Conservation (phyloP, 106 monocot genomes). For the Ottelia alismoides region DNA sequence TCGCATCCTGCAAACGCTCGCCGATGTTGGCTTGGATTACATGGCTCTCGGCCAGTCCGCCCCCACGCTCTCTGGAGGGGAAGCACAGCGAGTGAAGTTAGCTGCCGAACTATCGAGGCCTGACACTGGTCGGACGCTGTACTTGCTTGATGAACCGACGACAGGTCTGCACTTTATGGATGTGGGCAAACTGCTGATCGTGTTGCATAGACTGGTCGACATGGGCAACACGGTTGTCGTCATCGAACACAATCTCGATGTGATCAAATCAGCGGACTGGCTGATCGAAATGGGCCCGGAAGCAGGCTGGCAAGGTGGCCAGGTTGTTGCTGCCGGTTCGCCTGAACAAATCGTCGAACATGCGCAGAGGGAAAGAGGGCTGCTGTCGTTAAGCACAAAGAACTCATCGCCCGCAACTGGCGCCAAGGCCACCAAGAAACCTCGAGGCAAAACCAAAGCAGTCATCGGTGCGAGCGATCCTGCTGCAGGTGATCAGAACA, state of each 20-base stretch:
- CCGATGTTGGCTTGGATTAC: neutral
- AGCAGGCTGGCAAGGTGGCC: too few species aligned
- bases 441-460: too few species aligned
- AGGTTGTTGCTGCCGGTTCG: neutral
- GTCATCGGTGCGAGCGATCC: too few species aligned
- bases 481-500: too few species aligned
- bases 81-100: neutral
- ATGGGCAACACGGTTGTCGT: neutral
- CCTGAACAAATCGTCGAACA: too few species aligned
- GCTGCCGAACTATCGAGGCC: neutral
- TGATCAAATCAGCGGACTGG: neutral
- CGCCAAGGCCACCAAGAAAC: too few species aligned
- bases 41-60: neutral
- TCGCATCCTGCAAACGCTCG: neutral
- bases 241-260: too few species aligned
- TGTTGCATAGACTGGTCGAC: neutral
- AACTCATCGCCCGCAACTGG: too few species aligned
- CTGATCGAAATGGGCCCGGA: neutral
- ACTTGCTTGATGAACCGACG: too few species aligned
- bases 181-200: neutral
- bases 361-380: too few species aligned
- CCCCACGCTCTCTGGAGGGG: neutral
- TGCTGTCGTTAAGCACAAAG: too few species aligned
- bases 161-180: neutral
- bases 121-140: neutral